phyloP scores from a whole-genome alignment of 768 basidiomycete genomes.

The Suillus alpinus region DNA sequence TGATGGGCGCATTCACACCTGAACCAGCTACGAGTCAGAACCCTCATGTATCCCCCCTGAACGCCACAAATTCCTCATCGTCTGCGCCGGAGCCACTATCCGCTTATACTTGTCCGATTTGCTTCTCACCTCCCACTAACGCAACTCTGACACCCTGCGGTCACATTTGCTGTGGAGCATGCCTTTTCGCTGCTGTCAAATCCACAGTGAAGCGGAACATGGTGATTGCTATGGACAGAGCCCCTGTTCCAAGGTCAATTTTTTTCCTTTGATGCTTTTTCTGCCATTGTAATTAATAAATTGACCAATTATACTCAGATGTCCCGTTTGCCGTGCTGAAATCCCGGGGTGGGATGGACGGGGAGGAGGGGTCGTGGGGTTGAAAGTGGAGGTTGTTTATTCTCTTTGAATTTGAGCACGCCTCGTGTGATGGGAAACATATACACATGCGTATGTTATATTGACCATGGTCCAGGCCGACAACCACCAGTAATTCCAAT shows the following conservation, averaged over 20 bases:
- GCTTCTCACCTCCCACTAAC: constrained; percentile 71
- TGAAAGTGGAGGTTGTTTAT: constrained; percentile 40
- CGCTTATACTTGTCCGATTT: constrained; percentile 76
- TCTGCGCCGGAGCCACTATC: constrained; percentile 38
- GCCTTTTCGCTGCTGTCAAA: constrained; percentile 71
- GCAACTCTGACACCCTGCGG: constrained; percentile 80
- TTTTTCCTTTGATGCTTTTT: not conserved
- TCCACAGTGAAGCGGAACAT: constrained; percentile 52
- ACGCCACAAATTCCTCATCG: constrained; percentile 2
- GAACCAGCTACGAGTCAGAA: constrained; percentile 4
- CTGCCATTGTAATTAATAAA: not conserved
- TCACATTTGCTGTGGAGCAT: constrained; percentile 74
- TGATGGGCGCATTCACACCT: not conserved
- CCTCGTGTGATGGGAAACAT: not conserved
- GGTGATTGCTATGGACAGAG: constrained; percentile 28
- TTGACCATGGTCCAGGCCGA: not conserved
- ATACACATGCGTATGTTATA: not conserved
- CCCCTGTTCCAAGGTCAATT: constrained; percentile 39
- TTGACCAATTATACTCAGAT: constrained; percentile 34
- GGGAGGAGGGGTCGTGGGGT: constrained; percentile 65
- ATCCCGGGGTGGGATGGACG: constrained; percentile 71
- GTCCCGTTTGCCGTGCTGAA: constrained; percentile 67
- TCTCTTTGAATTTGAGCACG: constrained; percentile 15
- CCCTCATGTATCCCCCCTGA: not conserved
- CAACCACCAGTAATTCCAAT: not conserved